Percentiles rank a stretch among this genome's conserved stretches.
These are phyloP conservation scores for Pyrenochaeta sp. DNA, from an alignment of 2,329 filamentous ascomycete genomes.

Conservation along the genomic window DNA sequence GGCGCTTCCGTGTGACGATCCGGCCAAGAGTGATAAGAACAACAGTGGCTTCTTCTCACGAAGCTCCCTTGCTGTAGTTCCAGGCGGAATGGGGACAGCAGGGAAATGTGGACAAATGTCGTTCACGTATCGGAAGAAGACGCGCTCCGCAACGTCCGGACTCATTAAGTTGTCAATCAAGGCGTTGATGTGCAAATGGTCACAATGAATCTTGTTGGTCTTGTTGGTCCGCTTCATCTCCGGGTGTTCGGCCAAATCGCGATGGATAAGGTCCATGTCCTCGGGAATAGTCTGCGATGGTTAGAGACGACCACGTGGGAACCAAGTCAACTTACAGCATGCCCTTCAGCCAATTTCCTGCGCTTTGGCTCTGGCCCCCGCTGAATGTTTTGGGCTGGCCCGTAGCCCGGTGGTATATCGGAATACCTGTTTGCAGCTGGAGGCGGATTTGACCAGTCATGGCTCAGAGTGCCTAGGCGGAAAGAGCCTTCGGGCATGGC, in stretches of 20 bases:
- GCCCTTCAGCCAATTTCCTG: conserved; percentile 36
- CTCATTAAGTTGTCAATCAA: conserved; percentile 59
- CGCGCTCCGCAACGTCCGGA: conserved; percentile 58
- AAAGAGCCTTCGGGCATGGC: conserved; percentile 34
- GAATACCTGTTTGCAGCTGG: conserved; percentile 22
- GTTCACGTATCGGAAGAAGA: conserved; percentile 65
- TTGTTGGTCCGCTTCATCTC: conserved; percentile 42
- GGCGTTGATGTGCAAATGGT: conserved; percentile 47
- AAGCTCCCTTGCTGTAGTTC: conserved; percentile 61
- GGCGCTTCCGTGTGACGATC: conserved; percentile 58
- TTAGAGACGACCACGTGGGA: conserved; percentile 5
- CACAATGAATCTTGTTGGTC: conserved; percentile 36
- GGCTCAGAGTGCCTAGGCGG: conserved; percentile 33
- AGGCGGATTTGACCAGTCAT: conserved; percentile 37
- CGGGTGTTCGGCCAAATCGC: conserved; percentile 44
- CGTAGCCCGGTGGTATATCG: conserved; percentile 42
- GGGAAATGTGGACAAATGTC: conserved; percentile 64
- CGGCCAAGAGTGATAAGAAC: conserved; percentile 65
- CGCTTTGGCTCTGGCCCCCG: conserved; percentile 43
- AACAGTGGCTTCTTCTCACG: conserved; percentile 66
- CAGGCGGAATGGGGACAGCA: conserved; percentile 63
- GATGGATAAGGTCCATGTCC: conserved; percentile 48
- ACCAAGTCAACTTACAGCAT: conserved; percentile 31
- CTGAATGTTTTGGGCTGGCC: conserved; percentile 38
- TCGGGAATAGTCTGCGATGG: conserved; percentile 42